Conservation (phyloP, 1,139 yeast genomes). For the Scheffersomyces lignicola region DNA sequence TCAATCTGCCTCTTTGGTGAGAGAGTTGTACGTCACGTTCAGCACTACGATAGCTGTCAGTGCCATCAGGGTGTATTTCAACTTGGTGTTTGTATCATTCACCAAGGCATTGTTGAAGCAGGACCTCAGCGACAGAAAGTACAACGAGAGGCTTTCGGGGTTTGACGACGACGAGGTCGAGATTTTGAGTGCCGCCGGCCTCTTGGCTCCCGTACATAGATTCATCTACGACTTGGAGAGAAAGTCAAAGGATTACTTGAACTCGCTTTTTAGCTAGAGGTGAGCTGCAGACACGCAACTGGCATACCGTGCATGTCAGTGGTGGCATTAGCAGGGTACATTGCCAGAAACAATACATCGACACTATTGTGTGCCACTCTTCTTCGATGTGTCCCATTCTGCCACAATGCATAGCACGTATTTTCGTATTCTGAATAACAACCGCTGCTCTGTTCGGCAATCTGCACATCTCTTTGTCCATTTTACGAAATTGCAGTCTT, state of each 20-base stretch:
- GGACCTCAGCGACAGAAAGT: conserved; percentile 21
- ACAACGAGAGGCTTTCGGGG: conserved; percentile 15
- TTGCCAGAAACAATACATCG: too few relatives aligned
- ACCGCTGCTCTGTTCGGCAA: too few relatives aligned
- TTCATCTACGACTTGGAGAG: conserved; percentile 29
- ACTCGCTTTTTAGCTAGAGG: conserved; percentile 18
- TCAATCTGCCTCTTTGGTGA: conserved; percentile 67
- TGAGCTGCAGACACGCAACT: too few relatives aligned
- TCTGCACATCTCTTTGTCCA: too few relatives aligned
- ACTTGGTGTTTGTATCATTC: conserved; percentile 62
- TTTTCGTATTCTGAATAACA: too few relatives aligned
- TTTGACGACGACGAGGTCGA: conserved; percentile 30
- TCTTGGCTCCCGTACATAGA: conserved; percentile 22
- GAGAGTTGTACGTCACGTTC: conserved; percentile 71
- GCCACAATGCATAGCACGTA: too few relatives aligned
- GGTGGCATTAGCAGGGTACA: too few relatives aligned
- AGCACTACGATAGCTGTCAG: conserved; percentile 55
- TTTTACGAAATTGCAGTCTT: too few relatives aligned
- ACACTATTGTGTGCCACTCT: too few relatives aligned
- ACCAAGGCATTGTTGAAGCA: conserved; percentile 47
- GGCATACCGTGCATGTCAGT: too few relatives aligned
- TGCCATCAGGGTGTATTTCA: conserved; percentile 63
- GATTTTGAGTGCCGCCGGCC: conserved; percentile 20
- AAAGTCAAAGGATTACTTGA: conserved; percentile 29
- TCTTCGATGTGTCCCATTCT: too few relatives aligned